A percentile compares a stretch with the other conserved stretches of the same genome.
Conservation (phyloP, 257 asterid species). For the Solanum corneliomulleri region DNA sequence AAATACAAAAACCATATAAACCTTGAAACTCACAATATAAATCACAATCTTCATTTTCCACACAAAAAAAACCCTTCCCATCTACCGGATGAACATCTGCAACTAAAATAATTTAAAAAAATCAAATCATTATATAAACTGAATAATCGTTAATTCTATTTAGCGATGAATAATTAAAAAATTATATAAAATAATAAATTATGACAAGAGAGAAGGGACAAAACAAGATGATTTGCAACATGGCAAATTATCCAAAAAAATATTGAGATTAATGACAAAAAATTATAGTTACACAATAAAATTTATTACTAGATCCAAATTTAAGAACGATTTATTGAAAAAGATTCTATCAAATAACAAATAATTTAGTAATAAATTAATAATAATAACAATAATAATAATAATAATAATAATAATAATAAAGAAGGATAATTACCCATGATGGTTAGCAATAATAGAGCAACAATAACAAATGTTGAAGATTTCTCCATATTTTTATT, state of each 20-base stretch:
- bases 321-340: neutral
- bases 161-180: neutral
- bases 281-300: neutral
- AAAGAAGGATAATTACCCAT: neutral
- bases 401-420: too few species aligned
- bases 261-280: neutral
- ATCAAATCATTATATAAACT: neutral
- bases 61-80: neutral
- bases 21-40: neutral
- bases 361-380: neutral
- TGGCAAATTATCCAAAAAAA: neutral
- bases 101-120: neutral
- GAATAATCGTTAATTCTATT: neutral
- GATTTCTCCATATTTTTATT: neutral
- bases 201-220: neutral
- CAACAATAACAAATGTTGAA: neutral
- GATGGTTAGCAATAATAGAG: neutral
- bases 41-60: neutral
- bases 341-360: neutral
- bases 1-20: neutral
- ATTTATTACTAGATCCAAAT: neutral
- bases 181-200: neutral
- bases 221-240: neutral
- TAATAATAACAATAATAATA: neutral
- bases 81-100: neutral